phyloP scores from a whole-genome alignment of 352 stramenopile genomes.

The Globisporangium cederbergense region DNA sequence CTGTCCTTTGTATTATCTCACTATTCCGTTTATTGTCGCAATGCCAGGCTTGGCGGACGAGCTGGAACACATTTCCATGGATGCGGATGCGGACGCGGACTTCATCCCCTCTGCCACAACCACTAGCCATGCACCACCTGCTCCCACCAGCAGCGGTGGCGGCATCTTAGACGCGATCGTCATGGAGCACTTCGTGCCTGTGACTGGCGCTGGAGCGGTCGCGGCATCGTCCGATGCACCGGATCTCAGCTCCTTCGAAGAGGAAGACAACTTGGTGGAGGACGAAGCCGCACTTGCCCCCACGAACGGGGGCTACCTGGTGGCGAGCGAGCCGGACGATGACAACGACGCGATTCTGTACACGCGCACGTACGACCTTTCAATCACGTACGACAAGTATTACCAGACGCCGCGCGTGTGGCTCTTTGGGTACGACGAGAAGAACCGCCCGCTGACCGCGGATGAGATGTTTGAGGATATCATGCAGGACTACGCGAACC shows the following conservation, averaged over 20 bases:
- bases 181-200: slow-evolving; percentile 57
- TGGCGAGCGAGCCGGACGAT: slow-evolving; percentile 74
- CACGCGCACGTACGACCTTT: slow-evolving; percentile 97
- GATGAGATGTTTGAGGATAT: slow-evolving; percentile 98
- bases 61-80: slow-evolving; percentile 60
- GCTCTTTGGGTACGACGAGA: slow-evolving; percentile 96
- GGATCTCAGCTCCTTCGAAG: slow-evolving; percentile 69
- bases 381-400: slow-evolving; percentile 99
- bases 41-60: slow-evolving; percentile 40
- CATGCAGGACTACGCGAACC: slow-evolving; percentile 98
- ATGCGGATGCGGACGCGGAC: slow-evolving; percentile 16
- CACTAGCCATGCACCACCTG: neutral
- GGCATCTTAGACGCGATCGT: slow-evolving; percentile 68
- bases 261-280: slow-evolving; percentile 75
- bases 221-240: slow-evolving; percentile 22
- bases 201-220: neutral
- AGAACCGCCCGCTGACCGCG: slow-evolving; percentile 80
- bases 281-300: slow-evolving; percentile 49
- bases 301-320: slow-evolving; percentile 35
- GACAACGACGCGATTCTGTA: slow-evolving; percentile 91
- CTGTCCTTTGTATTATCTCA: neutral
- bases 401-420: slow-evolving; percentile 99
- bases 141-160: slow-evolving; percentile 1
- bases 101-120: slow-evolving; percentile 1
- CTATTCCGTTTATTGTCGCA: slow-evolving; percentile 26